Base-by-base conservation (phyloP, 106 monocot species). In the Amphibolis antarctica region DNA sequence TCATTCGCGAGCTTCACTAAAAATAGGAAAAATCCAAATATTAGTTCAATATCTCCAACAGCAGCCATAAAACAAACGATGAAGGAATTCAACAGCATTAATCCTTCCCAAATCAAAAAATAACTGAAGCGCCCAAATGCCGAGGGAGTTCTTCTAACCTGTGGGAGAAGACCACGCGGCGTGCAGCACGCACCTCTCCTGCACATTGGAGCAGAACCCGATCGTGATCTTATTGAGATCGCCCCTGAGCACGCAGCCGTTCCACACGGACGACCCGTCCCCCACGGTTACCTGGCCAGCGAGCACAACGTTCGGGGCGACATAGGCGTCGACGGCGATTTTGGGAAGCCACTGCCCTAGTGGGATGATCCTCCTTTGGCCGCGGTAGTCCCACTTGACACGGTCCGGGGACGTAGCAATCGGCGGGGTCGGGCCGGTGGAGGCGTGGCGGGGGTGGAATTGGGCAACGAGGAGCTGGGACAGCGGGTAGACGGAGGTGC, bases 201-300 rank as follows among this genome's bases (percentile, higher is more conserved):
- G 93, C 28, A 94, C 83, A 55, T 86, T 94, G 57, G 93, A 85
- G 69, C 76, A 81, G 81, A 94, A 94, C 1, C 93, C 93, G 21
- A 94, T 64, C 18, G 86, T 89, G 70, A 94, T 84, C 85, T 84
- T 94, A 68, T 94, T 94, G 60, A 94, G 83, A 68, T 94, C 93
- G 1, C 93, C 93, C 19, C 93, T 80, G 49, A 94, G 83, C 30
- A 94, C 93, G 42, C 83, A 68, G 10, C 93, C 93, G 71, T 69
- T 81, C 93, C 93, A 94, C 9, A 94, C 93, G 44, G 93, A 94
- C 12, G 89, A 78, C 15, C 83, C 89, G 68, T 94, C 93, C 64
- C 50, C 76, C 44, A 94, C 83, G 6, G 79, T 83, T 49, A 94
- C 93, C 86, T 94, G 89, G 3, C 89, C 89, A 10, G 93, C 93